Evolutionary conservation across 306 rosid genomes (phyloP), one percentile per base, ranked within the genome.

Genomic region (Ammopiptanthus mongolicus): DNA sequence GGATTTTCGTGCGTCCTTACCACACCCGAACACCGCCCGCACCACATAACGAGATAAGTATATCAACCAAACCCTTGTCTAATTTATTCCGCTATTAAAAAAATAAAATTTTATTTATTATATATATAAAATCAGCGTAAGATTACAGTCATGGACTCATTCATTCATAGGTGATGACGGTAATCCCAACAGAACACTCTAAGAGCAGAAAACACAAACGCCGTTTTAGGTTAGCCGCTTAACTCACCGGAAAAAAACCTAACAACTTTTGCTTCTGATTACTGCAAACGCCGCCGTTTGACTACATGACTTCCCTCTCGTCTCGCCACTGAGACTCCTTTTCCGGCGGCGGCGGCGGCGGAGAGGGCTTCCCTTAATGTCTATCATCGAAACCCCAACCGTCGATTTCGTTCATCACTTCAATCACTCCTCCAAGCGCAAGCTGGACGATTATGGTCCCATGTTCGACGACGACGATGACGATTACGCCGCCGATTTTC

Each of bases 401-500:
- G 86, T 80, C 70, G 91, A 88, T 9, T 3, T 0, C 3, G 7
- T 15, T 76, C 71, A 50, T 68, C 78, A 46, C 41, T 62, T 61
- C 50, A 44, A 12, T 28, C 69, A 73, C 57, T 76, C 88, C 12
- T 74, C 88, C 10, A 90, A 90, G 80, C 91, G 96, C 9, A 90
- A 90, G 65, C 69, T 90, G 51, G 93, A 83, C 71, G 93, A 88
- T 17, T 87, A 80, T 70, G 85, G 78, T 5, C 80, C 90, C 14
- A 62, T 75, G 70, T 75, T 73, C 71, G 78, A 51, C 71, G 83
- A 73, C 72, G 82, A 82, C 23, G 87, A 81, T 14, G 86, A 68
- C 1, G 77, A 47, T 8, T 69, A 69, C 52, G 67, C 67, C 7
- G 86, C 55, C 56, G 86, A 74, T 11, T 42, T 64, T n/a, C 36